Percentiles rank a stretch among this genome's conserved stretches.
Conservation (phyloP, 2,329 filamentous ascomycete species). For the Penicillium nordicum region DNA sequence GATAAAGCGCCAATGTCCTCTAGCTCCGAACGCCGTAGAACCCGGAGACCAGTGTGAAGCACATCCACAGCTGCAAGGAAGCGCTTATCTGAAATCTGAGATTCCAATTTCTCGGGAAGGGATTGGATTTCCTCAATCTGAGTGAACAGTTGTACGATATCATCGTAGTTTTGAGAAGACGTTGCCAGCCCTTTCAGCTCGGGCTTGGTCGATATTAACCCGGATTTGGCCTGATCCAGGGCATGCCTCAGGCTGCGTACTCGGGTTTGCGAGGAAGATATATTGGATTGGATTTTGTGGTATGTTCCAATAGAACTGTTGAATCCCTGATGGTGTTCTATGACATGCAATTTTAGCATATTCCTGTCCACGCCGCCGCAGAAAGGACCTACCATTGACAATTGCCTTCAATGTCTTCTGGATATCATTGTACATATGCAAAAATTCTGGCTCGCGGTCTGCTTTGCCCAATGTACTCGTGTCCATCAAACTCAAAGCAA, state of each 20-base stretch:
- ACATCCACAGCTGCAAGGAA: slow-evolving; percentile 92
- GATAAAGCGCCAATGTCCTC: slow-evolving; percentile 85
- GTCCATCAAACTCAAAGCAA: slow-evolving; percentile 93
- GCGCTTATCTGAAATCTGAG: slow-evolving; percentile 91
- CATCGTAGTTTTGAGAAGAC: slow-evolving; percentile 85
- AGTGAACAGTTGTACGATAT: slow-evolving; percentile 76
- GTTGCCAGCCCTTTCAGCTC: slow-evolving; percentile 87
- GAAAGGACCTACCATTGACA: slow-evolving; percentile 64
- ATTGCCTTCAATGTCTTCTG: slow-evolving; percentile 90
- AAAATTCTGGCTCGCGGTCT: slow-evolving; percentile 80
- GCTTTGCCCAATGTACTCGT: slow-evolving; percentile 88
- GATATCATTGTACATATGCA: slow-evolving; percentile 79
- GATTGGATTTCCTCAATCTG: slow-evolving; percentile 84
- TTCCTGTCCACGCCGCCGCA: not conserved
- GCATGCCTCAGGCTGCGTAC: slow-evolving; percentile 80
- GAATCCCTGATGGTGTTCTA: slow-evolving; percentile 96
- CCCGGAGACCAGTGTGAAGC: slow-evolving; percentile 78
- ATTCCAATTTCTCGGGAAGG: slow-evolving; percentile 88
- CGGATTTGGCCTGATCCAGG: slow-evolving; percentile 74
- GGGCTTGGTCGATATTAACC: slow-evolving; percentile 78
- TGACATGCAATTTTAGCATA: slow-evolving; percentile 12
- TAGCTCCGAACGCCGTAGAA: slow-evolving; percentile 81
- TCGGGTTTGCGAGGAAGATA: slow-evolving; percentile 80
- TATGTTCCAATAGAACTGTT: slow-evolving; percentile 99
- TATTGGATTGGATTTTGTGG: slow-evolving; percentile 94